Percentiles rank a stretch among this genome's conserved stretches.
Conservation (phyloP, 495 filamentous ascomycete genomes). For the Cudoniella acicularis region DNA sequence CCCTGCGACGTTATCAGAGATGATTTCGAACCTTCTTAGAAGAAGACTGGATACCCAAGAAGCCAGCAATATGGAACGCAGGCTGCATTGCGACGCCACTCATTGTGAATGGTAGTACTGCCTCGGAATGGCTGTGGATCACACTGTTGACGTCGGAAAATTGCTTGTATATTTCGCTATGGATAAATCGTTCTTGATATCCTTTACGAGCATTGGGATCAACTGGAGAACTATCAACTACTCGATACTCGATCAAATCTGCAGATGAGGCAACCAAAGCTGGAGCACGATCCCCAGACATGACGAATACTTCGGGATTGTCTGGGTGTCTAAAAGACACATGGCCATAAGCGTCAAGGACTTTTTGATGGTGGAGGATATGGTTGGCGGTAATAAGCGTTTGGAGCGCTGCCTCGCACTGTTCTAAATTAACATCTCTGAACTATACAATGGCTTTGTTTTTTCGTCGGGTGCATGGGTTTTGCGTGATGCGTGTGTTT, state of each 20-base stretch:
- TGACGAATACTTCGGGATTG: constrained; percentile 38
- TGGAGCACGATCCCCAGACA: constrained; percentile 42
- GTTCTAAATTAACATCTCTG: no score
- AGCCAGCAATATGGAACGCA: constrained; percentile 41
- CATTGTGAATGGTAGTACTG: constrained; percentile 44
- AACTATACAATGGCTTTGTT: no score
- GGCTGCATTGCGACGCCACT: constrained; percentile 36
- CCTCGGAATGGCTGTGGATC: constrained; percentile 44
- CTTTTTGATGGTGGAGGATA: constrained; percentile 27
- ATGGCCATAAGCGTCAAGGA: constrained; percentile 53
- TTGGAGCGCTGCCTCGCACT: neutral
- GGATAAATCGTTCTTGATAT: constrained; percentile 47
- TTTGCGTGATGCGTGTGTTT: no score
- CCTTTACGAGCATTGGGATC: constrained; percentile 28
- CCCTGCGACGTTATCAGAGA: constrained; percentile 20
- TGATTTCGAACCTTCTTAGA: constrained; percentile 26
- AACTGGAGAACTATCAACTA: constrained; percentile 37
- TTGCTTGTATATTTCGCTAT: constrained; percentile 46
- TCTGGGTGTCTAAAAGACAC: constrained; percentile 44
- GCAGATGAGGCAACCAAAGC: constrained; percentile 35
- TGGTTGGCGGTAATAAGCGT: constrained; percentile 5
- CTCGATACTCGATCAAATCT: constrained; percentile 43
- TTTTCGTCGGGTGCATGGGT: no score
- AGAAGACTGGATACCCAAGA: neutral
- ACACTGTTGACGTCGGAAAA: constrained; percentile 39